Percentiles rank a stretch among this genome's conserved stretches.
Evolutionary conservation across 495 filamentous ascomycete species (phyloP).

Genomic region (Xylaria cubensis): DNA sequence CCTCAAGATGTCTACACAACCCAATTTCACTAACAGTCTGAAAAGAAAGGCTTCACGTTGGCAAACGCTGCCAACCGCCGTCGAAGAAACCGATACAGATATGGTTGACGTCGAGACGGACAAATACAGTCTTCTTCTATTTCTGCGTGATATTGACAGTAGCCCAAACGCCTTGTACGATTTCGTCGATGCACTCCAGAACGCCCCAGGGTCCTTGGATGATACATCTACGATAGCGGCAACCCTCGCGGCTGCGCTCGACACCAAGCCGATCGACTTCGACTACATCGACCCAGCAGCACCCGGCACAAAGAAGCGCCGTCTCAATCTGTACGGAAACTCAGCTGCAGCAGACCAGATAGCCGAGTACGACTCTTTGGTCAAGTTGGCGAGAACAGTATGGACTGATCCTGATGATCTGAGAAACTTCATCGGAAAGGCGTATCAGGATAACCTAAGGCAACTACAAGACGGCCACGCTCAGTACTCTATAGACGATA

Average conservation of each 20-base stretch:
- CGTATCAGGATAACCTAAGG: not conserved
- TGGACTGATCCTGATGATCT: slow-evolving; percentile 1
- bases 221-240: not conserved
- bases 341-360: not conserved
- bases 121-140: slow-evolving; percentile 9
- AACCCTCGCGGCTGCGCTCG: not conserved
- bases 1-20: not conserved
- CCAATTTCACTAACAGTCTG: not conserved
- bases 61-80: not conserved
- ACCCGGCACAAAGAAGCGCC: not conserved
- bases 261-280: not conserved
- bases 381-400: not conserved
- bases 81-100: not conserved
- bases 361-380: not conserved
- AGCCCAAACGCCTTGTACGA: not conserved
- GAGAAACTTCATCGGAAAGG: not conserved
- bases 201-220: not conserved
- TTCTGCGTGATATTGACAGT: slow-evolving; percentile 2
- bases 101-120: not conserved
- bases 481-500: not conserved
- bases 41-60: slow-evolving; percentile 24
- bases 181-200: not conserved
- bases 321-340: not conserved
- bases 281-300: not conserved
- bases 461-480: not conserved